phyloP scores from a whole-genome alignment of 2,329 filamentous ascomycete genomes.

The Plenodomus lindquistii region DNA sequence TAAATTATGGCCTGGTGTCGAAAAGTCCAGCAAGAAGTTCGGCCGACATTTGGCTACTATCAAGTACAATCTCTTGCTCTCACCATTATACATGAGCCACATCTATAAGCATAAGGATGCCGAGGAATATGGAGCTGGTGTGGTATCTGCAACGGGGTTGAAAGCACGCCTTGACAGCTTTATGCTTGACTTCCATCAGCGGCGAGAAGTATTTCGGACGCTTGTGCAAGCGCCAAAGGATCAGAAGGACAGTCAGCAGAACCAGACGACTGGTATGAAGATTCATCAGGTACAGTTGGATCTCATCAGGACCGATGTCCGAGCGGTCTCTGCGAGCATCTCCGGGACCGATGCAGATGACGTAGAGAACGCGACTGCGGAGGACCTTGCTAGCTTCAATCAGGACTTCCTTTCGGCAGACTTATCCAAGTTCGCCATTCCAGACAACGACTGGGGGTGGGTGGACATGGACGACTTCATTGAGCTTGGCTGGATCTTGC shows the following conservation, averaged over 20 bases:
- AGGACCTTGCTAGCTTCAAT: constrained; percentile 60
- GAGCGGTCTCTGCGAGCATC: constrained; percentile 90
- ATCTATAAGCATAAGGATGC: constrained; percentile 98
- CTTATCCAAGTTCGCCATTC: constrained; percentile 89
- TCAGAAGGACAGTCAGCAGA: constrained; percentile 66
- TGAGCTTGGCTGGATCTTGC: constrained; percentile 93
- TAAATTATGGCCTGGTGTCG: constrained; percentile 83
- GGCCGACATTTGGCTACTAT: constrained; percentile 96
- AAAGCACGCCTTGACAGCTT: constrained; percentile 96
- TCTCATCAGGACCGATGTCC: constrained; percentile 85
- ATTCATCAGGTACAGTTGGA: constrained; percentile 95
- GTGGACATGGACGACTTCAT: constrained; percentile 99
- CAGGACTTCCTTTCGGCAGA: constrained; percentile 56
- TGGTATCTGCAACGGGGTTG: constrained; percentile 90
- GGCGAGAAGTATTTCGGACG: constrained; percentile 88
- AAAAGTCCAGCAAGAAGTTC: constrained; percentile 98
- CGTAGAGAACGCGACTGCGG: constrained; percentile 68
- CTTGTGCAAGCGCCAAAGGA: constrained; percentile 68
- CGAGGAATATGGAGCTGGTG: constrained; percentile 77
- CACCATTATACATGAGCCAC: constrained; percentile 91
- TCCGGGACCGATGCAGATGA: constrained; percentile 78
- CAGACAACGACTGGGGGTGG: constrained; percentile 94
- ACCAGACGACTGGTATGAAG: constrained; percentile 87
- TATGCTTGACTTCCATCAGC: constrained; percentile 93
- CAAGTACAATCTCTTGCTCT: constrained; percentile 93